phyloP scores from a whole-genome alignment of 331 rosid genomes.

The Pyracantha coccinea region DNA sequence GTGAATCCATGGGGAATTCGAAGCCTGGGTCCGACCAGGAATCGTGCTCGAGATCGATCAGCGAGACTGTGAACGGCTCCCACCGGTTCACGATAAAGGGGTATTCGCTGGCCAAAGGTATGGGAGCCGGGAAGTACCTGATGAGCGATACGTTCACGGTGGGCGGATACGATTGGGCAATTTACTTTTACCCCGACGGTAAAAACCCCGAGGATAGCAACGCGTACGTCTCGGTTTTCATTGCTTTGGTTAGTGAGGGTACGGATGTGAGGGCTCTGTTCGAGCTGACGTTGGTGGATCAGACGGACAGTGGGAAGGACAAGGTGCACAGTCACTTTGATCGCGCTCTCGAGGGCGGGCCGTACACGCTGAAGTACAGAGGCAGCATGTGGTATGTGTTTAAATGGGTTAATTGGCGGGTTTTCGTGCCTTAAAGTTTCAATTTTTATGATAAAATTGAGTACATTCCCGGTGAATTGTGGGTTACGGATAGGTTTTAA shows the following conservation, averaged over 20 bases:
- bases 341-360: slow-evolving; percentile 78
- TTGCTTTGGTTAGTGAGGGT: slow-evolving; percentile 71
- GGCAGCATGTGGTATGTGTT: slow-evolving; percentile 73
- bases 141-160: slow-evolving; percentile 68
- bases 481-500: slow-evolving; percentile 9
- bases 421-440: not conserved
- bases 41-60: slow-evolving; percentile 51
- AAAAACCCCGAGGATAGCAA: slow-evolving; percentile 75
- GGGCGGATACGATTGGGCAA: slow-evolving; percentile 84
- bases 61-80: slow-evolving; percentile 68
- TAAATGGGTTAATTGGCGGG: not conserved
- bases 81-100: slow-evolving; percentile 69
- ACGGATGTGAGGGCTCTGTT: slow-evolving; percentile 68
- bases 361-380: slow-evolving; percentile 69
- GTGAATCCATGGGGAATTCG: slow-evolving; percentile 29
- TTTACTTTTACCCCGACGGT: slow-evolving; percentile 79
- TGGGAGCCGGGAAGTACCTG: slow-evolving; percentile 71
- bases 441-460: not conserved
- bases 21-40: slow-evolving; percentile 33
- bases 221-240: slow-evolving; percentile 63
- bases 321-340: slow-evolving; percentile 82
- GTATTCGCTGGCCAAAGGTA: slow-evolving; percentile 66
- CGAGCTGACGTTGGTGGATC: slow-evolving; percentile 61
- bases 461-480: not conserved
- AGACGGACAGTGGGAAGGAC: slow-evolving; percentile 49